Conservation (phyloP, 805 yeast species). For the Wickerhamiella bombiphila region DNA sequence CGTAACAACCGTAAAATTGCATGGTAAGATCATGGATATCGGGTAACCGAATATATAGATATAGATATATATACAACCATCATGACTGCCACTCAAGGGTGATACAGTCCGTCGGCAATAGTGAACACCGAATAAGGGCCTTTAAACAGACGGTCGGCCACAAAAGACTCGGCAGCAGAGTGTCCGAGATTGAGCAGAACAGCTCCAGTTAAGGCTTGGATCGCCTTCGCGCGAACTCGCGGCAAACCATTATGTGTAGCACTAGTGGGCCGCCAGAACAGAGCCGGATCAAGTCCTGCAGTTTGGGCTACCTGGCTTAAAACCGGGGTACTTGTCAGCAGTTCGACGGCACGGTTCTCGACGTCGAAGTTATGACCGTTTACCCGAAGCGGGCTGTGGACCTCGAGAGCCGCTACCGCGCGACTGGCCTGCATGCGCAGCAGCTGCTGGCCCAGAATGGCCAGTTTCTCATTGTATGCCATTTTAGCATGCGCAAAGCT, state of each 20-base stretch:
- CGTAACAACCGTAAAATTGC: too few species aligned
- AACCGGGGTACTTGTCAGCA: conserved; percentile 19
- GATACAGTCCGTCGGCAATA: conserved; percentile 11
- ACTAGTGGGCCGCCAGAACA: conserved; percentile 20
- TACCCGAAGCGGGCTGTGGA: conserved; percentile 5
- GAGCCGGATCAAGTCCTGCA: conserved; percentile 18
- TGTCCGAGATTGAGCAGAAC: conserved; percentile 50
- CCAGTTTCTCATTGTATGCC: conserved; percentile 79
- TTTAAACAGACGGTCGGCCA: conserved; percentile 32
- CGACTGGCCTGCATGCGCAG: conserved; percentile 19
- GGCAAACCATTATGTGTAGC: conserved; percentile 21
- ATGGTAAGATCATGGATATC: too few species aligned
- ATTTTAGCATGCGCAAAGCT: conserved; percentile 83
- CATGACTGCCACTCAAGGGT: neutral
- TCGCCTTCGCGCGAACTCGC: conserved; percentile 36
- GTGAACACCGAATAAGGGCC: conserved; percentile 21
- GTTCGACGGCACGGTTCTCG: conserved; percentile 17
- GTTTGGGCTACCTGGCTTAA: conserved; percentile 19
- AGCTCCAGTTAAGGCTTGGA: conserved; percentile 56
- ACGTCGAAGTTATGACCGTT: conserved; percentile 22
- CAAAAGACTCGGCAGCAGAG: conserved; percentile 38
- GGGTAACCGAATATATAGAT: too few species aligned
- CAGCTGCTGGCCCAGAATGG: conserved; percentile 39
- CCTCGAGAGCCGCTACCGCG: conserved; percentile 10
- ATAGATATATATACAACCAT: too few species aligned